Conservation (phyloP, 176 grass and related monocot genomes). For the Eleusine coracana region DNA sequence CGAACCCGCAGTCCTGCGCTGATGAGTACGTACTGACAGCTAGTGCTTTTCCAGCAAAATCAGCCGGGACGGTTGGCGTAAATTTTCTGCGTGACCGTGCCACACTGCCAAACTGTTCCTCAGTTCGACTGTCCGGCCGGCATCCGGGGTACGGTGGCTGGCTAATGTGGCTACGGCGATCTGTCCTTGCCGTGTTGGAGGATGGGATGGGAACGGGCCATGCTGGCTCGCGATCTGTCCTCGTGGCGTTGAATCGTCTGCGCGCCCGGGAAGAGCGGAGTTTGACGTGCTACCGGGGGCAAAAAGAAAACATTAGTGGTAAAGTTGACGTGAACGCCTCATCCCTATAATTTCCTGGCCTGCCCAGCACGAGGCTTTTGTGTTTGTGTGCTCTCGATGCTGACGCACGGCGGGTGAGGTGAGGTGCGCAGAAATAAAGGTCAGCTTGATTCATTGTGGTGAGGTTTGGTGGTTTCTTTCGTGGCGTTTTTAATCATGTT, state of each 20-base stretch:
- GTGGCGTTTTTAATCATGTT: too few species aligned
- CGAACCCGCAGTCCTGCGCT: not conserved
- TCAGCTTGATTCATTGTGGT: not conserved
- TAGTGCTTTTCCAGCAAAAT: not conserved
- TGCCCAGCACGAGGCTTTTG: not conserved
- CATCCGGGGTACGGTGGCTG: too few species aligned
- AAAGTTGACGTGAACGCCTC: not conserved
- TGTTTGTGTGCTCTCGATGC: not conserved
- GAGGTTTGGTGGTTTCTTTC: not conserved
- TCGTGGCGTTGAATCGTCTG: not conserved
- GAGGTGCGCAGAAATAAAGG: not conserved
- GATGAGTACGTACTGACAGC: not conserved
- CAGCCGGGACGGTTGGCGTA: not conserved
- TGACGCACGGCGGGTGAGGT: conserved; percentile 5
- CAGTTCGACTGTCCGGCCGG: too few species aligned
- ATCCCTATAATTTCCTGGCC: not conserved
- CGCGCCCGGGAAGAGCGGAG: not conserved
- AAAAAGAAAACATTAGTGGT: not conserved
- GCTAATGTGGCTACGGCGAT: not conserved
- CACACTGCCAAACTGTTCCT: too few species aligned
- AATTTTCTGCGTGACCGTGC: not conserved
- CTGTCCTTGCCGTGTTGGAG: not conserved
- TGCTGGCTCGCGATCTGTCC: too few species aligned
- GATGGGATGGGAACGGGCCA: too few species aligned
- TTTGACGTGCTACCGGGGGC: not conserved